Evolutionary conservation across 2,329 filamentous ascomycete genomes (phyloP), one percentile per base, ranked within the genome.

Genomic region (Pseudovirgaria hyperparasitica): DNA sequence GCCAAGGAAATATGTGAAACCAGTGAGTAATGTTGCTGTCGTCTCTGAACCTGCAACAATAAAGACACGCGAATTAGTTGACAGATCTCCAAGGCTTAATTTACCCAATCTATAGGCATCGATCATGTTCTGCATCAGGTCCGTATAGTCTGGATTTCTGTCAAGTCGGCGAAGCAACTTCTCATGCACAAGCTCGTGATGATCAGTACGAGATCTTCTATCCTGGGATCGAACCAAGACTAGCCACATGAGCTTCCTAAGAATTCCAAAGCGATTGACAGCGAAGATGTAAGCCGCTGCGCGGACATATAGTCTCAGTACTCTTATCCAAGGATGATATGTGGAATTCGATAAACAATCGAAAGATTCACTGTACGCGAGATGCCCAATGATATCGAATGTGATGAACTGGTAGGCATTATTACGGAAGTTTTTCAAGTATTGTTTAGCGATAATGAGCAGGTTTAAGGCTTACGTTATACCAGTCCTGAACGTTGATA

Each of bases 301-400:
- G n/a, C n/a, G n/a, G n/a, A n/a, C n/a, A n/a, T n/a, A n/a, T n/a
- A n/a, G n/a, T n/a, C n/a, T n/a, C 5, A 38, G 29, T 12, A 38
- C 22, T 5, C 20, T 21, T 14, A 38, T 26, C 35, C 37, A 39
- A 4, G 32, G 32, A 14, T 33, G 28, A 14, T 16, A 30, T 9
- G 24, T 16, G 2, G 15, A 27, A 10, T 30, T 27, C 18, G 31
- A 12, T 1, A 41, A 29, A 18, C 37, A 39, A 3, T 29, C 26
- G 22, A 41, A 41, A 3, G 38, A 30, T 26, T 41, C 37, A n/a
- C 34, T 32, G 27, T 38, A 40, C 5, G 35, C 27, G 7, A 41
- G 34, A 16, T 41, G 35, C 7, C 37, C 38, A 5, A 30, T 30
- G 11, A 33, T 27, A 5, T 33, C 27, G 14, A 30, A 30, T 2